Conservation (phyloP, 2,329 filamentous ascomycete genomes). For the Exophiala alcalophila region DNA sequence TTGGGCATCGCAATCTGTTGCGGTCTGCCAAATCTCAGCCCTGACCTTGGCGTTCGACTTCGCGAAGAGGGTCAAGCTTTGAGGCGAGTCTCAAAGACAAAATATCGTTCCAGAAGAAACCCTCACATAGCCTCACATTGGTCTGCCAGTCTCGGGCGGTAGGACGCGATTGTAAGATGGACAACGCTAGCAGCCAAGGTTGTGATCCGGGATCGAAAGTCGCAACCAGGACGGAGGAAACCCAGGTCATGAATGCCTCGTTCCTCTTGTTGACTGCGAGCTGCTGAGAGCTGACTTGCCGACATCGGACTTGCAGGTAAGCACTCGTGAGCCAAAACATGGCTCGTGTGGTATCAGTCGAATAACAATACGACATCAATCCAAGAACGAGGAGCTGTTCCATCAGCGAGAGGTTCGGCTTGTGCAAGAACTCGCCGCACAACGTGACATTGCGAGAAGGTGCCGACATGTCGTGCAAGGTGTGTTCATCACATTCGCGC, state of each 20-base stretch:
- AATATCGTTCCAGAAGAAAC: conserved; percentile 18
- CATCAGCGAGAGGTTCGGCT: conserved; percentile 6
- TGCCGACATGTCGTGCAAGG: conserved; percentile 8
- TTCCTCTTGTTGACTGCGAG: conserved; percentile 15
- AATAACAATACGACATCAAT: conserved; percentile 18
- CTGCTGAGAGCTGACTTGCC: conserved; percentile 5
- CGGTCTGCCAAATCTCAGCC: too few species aligned
- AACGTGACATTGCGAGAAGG: conserved; percentile 15
- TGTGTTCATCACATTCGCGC: conserved; percentile 10
- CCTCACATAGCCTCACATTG: conserved; percentile 15
- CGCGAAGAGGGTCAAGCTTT: conserved; percentile 10
- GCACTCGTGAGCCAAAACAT: conserved; percentile 18
- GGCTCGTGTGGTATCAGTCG: conserved; percentile 14
- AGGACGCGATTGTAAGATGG: conserved; percentile 9
- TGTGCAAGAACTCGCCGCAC: conserved; percentile 18
- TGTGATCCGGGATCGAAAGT: conserved; percentile 11
- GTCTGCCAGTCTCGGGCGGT: conserved; percentile 14
- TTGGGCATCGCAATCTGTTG: too few species aligned
- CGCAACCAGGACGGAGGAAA: conserved; percentile 11
- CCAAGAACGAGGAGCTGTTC: conserved; percentile 17
- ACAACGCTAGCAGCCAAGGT: conserved; percentile 8
- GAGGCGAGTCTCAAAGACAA: conserved; percentile 17
- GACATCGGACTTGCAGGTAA: conserved; percentile 15
- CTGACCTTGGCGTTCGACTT: conserved; percentile 7
- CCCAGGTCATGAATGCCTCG: conserved; percentile 15